Conservation (phyloP, 1,284 basidiomycete species). For the Cutaneotrichosporon curvatum region DNA sequence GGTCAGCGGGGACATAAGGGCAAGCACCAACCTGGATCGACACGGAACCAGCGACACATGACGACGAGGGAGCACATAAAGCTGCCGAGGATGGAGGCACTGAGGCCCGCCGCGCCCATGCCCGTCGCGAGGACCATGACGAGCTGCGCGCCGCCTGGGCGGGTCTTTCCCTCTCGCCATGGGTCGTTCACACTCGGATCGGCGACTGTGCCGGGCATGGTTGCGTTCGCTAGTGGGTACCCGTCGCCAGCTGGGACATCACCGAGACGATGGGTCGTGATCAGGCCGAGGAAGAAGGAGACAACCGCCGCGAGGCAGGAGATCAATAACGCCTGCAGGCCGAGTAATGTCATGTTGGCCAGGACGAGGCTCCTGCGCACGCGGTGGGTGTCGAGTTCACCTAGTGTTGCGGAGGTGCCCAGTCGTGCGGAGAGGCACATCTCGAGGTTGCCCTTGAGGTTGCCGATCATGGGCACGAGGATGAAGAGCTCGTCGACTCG, state of each 20-base stretch:
- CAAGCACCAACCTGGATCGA: slow-evolving; percentile 66
- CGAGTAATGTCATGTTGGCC: slow-evolving; percentile 79
- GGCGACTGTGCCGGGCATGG: slow-evolving; percentile 9
- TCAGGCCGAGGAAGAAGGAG: slow-evolving; percentile 64
- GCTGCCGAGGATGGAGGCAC: slow-evolving; percentile 72
- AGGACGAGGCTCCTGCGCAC: slow-evolving; percentile 63
- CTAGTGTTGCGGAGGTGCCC: slow-evolving; percentile 57
- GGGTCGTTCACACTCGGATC: slow-evolving; percentile 14
- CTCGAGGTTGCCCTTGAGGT: slow-evolving; percentile 71
- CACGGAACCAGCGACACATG: slow-evolving; percentile 63
- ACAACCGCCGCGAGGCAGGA: slow-evolving; percentile 77
- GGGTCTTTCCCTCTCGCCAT: slow-evolving; percentile 45
- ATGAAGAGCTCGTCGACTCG: slow-evolving; percentile 92
- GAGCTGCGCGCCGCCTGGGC: slow-evolving; percentile 50
- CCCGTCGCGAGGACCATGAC: slow-evolving; percentile 80
- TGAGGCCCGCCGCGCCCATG: slow-evolving; percentile 79
- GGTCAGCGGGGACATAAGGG: slow-evolving; percentile 1
- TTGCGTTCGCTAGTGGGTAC: neutral
- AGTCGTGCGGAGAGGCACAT: slow-evolving; percentile 43
- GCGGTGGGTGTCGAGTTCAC: slow-evolving; percentile 70
- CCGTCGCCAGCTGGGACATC: slow-evolving; percentile 19
- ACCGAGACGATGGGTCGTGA: slow-evolving; percentile 52
- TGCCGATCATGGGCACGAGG: slow-evolving; percentile 87
- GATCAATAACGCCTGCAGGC: slow-evolving; percentile 87
- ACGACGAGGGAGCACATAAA: slow-evolving; percentile 89